These are phyloP conservation scores for Piromyces sp. DNA, from an alignment of 192 early-diverging fungal species.

Conservation along the genomic window DNA sequence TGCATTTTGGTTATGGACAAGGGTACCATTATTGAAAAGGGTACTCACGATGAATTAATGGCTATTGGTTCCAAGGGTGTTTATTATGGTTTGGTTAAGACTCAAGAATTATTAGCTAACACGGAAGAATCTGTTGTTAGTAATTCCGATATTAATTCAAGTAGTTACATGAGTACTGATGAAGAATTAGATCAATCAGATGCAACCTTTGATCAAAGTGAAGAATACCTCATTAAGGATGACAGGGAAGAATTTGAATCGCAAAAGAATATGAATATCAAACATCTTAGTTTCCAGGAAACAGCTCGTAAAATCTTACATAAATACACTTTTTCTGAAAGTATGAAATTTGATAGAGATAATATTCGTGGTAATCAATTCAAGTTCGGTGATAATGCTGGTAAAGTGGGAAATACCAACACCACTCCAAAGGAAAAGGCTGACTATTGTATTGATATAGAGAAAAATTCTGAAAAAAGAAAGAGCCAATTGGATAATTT, in stretches of 20 bases:
- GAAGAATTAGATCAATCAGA: not conserved
- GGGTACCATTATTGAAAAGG: not conserved
- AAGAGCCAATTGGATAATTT: no score
- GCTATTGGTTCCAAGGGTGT: not conserved
- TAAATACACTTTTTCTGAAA: not conserved
- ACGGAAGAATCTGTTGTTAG: not conserved
- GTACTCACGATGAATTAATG: not conserved
- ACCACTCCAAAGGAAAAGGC: not conserved
- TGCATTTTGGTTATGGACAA: not conserved
- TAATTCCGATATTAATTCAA: not conserved
- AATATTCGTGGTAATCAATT: not conserved
- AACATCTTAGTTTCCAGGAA: not conserved
- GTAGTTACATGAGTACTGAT: not conserved
- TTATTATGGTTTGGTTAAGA: not conserved
- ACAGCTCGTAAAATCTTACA: not conserved
- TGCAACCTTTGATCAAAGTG: constrained; percentile 3
- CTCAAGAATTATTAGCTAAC: not conserved
- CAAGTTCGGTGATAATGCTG: not conserved
- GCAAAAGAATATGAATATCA: not conserved
- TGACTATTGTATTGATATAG: not conserved
- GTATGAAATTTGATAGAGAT: not conserved
- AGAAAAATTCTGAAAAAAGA: not conserved
- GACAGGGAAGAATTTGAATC: not conserved
- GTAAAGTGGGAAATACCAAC: not conserved
- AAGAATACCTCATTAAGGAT: not conserved